Base-by-base conservation (phyloP, 2,329 filamentous ascomycete species). In the Cladosporium velox region DNA sequence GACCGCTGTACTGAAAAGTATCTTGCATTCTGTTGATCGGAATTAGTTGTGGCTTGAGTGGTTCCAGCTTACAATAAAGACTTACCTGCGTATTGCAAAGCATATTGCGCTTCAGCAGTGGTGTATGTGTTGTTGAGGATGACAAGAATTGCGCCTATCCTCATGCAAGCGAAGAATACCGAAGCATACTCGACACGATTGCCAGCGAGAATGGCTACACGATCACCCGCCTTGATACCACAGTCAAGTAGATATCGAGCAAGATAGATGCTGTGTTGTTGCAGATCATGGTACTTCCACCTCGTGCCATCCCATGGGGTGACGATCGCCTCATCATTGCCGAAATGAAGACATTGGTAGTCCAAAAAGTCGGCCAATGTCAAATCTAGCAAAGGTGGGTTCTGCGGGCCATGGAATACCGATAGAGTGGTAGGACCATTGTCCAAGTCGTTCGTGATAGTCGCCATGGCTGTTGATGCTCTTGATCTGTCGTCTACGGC, bases 101-200 rank as follows among this genome's bases (percentile, higher is more conserved):
- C 91, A 76, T 90, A 90, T 75, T 88, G 84, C 58, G 90, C 87
- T 78, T 93, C 91, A 1, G 85, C 86, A 2, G 88, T 84, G 1
- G 91, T 93, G 75, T 93, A 93, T 0, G 90, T 93, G 78, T 92
- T 93, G 79, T 93, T 93, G 70, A 93, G 80, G 54, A 93, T 91
- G 32, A 93, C 90, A 62, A 93, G 81, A 41, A 81, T 77, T 1
- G 79, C 78, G 2, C 80, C 80, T 14, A 82, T 70, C 57, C 78
- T 73, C 49, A 88, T 87, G 12, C 87, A 88, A 3, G 89, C 90
- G 70, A 92, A 92, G 81, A 92, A 91, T 18, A 92, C 84, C 2
- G 89, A 84, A 55, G 79, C 78, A 34, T 90, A 86, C 70, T 86
- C 82, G 67, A 86, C 83, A 69, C 84, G 85, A 69, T 87, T 86